Evolutionary conservation across 176 grass and related monocot genomes (phyloP).

Genomic region (Guadua angustifolia): DNA sequence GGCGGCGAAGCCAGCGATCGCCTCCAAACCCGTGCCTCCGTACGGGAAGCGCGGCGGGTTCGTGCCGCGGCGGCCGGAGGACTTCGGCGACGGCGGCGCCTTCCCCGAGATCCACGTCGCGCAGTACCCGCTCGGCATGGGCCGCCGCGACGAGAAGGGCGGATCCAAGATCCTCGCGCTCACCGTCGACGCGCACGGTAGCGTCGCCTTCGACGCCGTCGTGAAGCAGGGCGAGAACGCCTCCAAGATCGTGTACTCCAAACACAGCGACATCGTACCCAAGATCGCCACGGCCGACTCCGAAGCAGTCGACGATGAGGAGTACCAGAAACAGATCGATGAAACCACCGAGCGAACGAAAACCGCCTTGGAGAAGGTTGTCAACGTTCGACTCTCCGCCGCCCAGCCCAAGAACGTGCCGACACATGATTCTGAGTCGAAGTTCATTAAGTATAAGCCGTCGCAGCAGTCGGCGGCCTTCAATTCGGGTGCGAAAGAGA

Average conservation of each 20-base stretch:
- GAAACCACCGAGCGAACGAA: conserved; percentile 79
- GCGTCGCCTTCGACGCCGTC: conserved; percentile 91
- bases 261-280: conserved; percentile 89
- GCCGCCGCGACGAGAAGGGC: conserved; percentile 82
- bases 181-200: conserved; percentile 78
- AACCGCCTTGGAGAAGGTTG: conserved; percentile 82
- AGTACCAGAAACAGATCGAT: conserved; percentile 78
- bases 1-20: conserved; percentile 33
- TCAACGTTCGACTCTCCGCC: conserved; percentile 80
- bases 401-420: conserved; percentile 96
- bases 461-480: conserved; percentile 92
- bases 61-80: conserved; percentile 72
- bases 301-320: conserved; percentile 47
- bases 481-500: conserved; percentile 96
- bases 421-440: conserved; percentile 72
- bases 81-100: conserved; percentile 84
- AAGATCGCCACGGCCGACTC: conserved; percentile 64
- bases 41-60: conserved; percentile 84
- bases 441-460: conserved; percentile 98
- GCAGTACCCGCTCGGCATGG: conserved; percentile 91
- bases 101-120: conserved; percentile 95
- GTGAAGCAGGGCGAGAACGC: conserved; percentile 98
- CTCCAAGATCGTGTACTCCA: conserved; percentile 86
- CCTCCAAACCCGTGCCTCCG: conserved; percentile 51
- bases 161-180: conserved; percentile 88